phyloP scores from a whole-genome alignment of 2,329 filamentous ascomycete species.

The Madurella fahalii region DNA sequence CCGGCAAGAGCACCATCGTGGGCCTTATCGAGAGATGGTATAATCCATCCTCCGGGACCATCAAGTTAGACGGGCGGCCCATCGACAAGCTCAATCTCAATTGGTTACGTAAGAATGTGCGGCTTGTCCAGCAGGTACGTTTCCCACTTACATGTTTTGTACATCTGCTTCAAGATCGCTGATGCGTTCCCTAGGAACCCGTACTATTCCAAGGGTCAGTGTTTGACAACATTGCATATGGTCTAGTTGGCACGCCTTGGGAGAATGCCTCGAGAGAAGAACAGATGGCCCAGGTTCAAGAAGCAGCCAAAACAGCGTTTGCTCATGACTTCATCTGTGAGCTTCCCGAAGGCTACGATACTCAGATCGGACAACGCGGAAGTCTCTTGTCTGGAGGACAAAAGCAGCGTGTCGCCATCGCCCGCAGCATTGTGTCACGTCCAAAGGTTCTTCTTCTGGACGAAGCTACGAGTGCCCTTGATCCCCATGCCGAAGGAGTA shows the following conservation, averaged over 20 bases:
- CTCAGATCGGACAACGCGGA: constrained; percentile 60
- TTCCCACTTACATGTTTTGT: background rate
- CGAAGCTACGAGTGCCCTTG: constrained; percentile 60
- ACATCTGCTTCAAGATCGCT: no score
- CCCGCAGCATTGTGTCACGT: constrained; percentile 59
- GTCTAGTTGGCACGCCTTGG: constrained; percentile 36
- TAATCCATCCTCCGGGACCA: constrained; percentile 20
- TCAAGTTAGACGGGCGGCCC: constrained; percentile 28
- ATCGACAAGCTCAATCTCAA: constrained; percentile 28
- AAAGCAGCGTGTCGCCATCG: constrained; percentile 62
- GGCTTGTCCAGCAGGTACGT: constrained; percentile 31
- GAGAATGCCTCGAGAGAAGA: constrained; percentile 35
- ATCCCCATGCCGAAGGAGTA: constrained; percentile 42
- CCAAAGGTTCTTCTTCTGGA: constrained; percentile 64
- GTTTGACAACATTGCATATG: constrained; percentile 48
- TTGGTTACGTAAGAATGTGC: constrained; percentile 31
- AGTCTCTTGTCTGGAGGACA: constrained; percentile 65
- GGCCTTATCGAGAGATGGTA: constrained; percentile 57
- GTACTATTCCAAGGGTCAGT: constrained; percentile 40
- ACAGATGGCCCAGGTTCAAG: constrained; percentile 44
- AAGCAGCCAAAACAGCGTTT: constrained; percentile 54
- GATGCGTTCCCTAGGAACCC: constrained; percentile 30
- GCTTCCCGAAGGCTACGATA: constrained; percentile 48
- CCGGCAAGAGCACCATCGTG: constrained; percentile 35
- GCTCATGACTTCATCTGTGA: constrained; percentile 30